These are phyloP conservation scores for Paracorniculantispora psalliotae DNA, from an alignment of 2,329 filamentous ascomycete genomes.

Conservation along the genomic window DNA sequence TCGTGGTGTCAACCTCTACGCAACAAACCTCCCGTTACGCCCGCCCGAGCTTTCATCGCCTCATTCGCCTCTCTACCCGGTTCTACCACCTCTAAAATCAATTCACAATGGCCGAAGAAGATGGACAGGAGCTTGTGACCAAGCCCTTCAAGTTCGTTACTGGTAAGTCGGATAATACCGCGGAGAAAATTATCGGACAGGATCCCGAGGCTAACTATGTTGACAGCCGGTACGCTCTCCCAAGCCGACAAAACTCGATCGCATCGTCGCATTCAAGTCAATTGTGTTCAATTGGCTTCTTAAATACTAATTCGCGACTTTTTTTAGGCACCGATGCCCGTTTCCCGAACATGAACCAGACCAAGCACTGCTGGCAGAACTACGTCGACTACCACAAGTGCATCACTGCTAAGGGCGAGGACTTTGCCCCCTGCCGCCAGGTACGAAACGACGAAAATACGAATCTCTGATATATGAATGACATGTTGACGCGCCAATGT, in stretches of 20 bases:
- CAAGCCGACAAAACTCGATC: conserved; percentile 16
- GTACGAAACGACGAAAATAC: conserved; percentile 45
- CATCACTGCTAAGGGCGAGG: conserved; percentile 96
- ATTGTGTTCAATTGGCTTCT: conserved; percentile 17
- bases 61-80: conserved; percentile 25
- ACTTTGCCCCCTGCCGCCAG: conserved; percentile 95
- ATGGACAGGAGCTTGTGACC: conserved; percentile 70
- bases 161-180: conserved; percentile 60
- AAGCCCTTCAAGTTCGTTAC: conserved; percentile 99
- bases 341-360: conserved; percentile 97
- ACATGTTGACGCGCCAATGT: not conserved
- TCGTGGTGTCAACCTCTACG: conserved; percentile 33
- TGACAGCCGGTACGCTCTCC: conserved; percentile 39
- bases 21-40: conserved; percentile 29
- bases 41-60: conserved; percentile 29
- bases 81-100: conserved; percentile 24
- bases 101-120: conserved; percentile 82
- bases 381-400: conserved; percentile 99
- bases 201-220: conserved; percentile 37
- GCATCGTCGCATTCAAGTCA: conserved; percentile 23
- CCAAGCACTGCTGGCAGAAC: conserved; percentile 99
- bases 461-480: not conserved
- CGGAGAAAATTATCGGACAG: conserved; percentile 25
- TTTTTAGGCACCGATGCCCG: conserved; percentile 88
- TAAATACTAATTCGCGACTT: conserved; percentile 15